Conservation (phyloP, 2,329 filamentous ascomycete genomes). For the Ophidiomyces ophidiicola region DNA sequence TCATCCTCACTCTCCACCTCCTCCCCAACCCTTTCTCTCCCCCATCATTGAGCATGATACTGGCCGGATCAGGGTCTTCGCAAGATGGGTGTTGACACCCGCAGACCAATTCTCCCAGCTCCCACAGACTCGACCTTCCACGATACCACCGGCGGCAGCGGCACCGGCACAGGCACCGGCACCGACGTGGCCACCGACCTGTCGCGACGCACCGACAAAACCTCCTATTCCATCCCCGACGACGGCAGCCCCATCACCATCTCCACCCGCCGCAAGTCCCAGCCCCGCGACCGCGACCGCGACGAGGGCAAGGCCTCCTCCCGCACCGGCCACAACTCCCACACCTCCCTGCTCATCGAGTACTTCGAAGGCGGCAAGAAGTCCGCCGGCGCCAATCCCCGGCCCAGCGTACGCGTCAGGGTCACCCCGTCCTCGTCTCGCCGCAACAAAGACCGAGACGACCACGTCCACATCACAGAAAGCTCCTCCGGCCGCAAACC, state of each 20-base stretch:
- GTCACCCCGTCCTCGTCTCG: constrained; percentile 62
- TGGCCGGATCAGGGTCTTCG: constrained; percentile 23
- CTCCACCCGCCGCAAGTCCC: constrained; percentile 45
- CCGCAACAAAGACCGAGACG: constrained; percentile 45
- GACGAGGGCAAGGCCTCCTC: constrained; percentile 38
- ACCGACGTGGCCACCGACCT: constrained; percentile 41
- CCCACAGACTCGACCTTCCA: constrained; percentile 38
- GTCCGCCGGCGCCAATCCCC: constrained; percentile 46
- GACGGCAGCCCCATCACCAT: constrained; percentile 74
- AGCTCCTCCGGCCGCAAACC: constrained; percentile 60
- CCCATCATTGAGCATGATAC: constrained; percentile 25
- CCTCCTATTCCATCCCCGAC: constrained; percentile 40
- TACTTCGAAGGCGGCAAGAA: constrained; percentile 70
- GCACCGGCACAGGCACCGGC: constrained; percentile 36
- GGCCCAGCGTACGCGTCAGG: constrained; percentile 69
- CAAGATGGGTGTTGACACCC: constrained; percentile 39
- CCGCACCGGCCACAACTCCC: constrained; percentile 48
- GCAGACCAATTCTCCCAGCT: constrained; percentile 38
- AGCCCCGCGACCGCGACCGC: constrained; percentile 46
- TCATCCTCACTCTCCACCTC: neutral
- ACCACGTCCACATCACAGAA: constrained; percentile 79
- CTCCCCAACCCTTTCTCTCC: constrained; percentile 8
- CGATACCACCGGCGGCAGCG: constrained; percentile 33
- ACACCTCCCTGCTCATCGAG: constrained; percentile 86
- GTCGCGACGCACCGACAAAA: constrained; percentile 40